phyloP scores from a whole-genome alignment of 371 early-diverging fungal genomes.

The Basidiobolus meristosporus region DNA sequence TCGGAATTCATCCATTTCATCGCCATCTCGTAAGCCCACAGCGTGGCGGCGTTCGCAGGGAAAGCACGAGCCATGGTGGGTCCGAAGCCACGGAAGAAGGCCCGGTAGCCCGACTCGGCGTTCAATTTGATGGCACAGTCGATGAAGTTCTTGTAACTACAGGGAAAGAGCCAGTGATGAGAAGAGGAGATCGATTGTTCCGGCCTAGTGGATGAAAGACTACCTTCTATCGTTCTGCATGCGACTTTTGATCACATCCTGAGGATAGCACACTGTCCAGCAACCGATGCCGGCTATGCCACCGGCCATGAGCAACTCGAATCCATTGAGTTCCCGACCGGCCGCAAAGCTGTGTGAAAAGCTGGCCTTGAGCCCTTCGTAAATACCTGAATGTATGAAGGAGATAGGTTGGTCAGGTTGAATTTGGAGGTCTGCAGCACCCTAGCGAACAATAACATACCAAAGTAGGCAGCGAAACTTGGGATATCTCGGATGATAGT shows the following conservation, averaged over 20 bases:
- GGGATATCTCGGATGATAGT: conserved; percentile 71
- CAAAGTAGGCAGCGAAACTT: conserved; percentile 70
- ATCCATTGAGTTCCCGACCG: no score
- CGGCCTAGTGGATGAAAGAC: neutral
- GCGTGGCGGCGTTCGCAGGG: conserved; percentile 81
- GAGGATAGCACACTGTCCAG: conserved; percentile 77
- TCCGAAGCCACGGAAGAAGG: conserved; percentile 60
- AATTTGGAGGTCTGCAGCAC: no score
- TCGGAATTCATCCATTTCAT: conserved; percentile 4
- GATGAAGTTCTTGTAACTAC: no score
- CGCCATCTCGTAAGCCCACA: conserved; percentile 15
- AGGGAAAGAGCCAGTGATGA: neutral
- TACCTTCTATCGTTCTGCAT: conserved; percentile 40
- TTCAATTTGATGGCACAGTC: no score
- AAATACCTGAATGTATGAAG: no score
- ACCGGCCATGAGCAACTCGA: no score
- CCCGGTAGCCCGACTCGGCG: no score
- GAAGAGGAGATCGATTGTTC: neutral
- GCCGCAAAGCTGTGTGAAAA: no score
- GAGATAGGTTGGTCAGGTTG: no score
- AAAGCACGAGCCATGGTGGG: conserved; percentile 79
- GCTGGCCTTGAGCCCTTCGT: no score
- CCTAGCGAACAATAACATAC: no score
- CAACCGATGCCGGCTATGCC: conserved; percentile 67
- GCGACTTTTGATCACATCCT: conserved; percentile 72